These are phyloP conservation scores for Pichia sp. DNA, from an alignment of 1,139 yeast species.

Conservation along the genomic window DNA sequence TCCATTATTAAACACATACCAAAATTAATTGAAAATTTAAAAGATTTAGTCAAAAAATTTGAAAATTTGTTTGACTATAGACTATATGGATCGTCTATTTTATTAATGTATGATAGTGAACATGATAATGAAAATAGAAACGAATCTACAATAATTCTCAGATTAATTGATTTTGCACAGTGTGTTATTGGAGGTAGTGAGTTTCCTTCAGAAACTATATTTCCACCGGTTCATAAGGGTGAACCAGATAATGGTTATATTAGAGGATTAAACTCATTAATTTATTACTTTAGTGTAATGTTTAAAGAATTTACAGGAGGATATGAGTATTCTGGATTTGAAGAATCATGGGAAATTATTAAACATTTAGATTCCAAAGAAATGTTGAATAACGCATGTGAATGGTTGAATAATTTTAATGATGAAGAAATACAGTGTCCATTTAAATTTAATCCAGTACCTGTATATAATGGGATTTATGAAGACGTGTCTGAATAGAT, in stretches of 20 bases:
- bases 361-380: slow-evolving; percentile 26
- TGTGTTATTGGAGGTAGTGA: slow-evolving; percentile 69
- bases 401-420: slow-evolving; percentile 47
- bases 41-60: slow-evolving; percentile 52
- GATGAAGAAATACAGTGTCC: slow-evolving; percentile 29
- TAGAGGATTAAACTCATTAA: slow-evolving; percentile 68
- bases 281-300: slow-evolving; percentile 51
- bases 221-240: slow-evolving; percentile 64
- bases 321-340: slow-evolving; percentile 20
- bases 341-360: slow-evolving; percentile 27
- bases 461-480: slow-evolving; percentile 20
- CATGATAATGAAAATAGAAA: slow-evolving; percentile 23
- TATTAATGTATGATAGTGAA: slow-evolving; percentile 74
- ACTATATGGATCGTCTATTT: slow-evolving; percentile 82
- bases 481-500: slow-evolving; percentile 27
- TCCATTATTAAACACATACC: slow-evolving; percentile 70
- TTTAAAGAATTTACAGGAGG: slow-evolving; percentile 43
- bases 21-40: slow-evolving; percentile 50
- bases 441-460: slow-evolving; percentile 20
- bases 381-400: slow-evolving; percentile 29
- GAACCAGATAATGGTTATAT: slow-evolving; percentile 77
- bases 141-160: slow-evolving; percentile 36
- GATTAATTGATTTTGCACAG: slow-evolving; percentile 93
- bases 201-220: slow-evolving; percentile 35
- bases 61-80: slow-evolving; percentile 66